phyloP scores from a whole-genome alignment of 768 basidiomycete species.

The Termitomyces sp. region DNA sequence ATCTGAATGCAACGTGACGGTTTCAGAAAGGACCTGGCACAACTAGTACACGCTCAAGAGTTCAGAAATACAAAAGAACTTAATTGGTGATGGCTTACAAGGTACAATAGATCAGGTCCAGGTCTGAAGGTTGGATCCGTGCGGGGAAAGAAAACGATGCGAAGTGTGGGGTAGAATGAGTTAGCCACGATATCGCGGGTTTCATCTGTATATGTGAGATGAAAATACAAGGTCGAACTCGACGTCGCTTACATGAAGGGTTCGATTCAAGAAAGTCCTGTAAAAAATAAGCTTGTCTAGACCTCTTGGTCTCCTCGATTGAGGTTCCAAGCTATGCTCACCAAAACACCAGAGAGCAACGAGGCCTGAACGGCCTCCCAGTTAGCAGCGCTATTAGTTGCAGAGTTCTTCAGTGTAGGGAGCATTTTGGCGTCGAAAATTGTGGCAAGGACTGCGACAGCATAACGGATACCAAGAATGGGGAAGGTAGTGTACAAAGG shows the following conservation, averaged over 20 bases:
- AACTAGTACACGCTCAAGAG: slow-evolving; percentile 30
- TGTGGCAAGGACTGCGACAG: slow-evolving; percentile 31
- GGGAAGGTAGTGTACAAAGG: slow-evolving; percentile 39
- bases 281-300: background rate
- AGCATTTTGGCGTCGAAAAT: slow-evolving; percentile 34
- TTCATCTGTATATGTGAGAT: slow-evolving; percentile 29
- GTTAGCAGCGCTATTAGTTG: slow-evolving; percentile 11
- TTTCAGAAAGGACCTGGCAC: slow-evolving; percentile 48
- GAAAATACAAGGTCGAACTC: slow-evolving; percentile 9
- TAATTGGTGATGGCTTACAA: slow-evolving; percentile 11
- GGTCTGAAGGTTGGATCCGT: background rate
- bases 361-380: slow-evolving; percentile 45
- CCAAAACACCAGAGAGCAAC: slow-evolving; percentile 50
- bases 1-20: slow-evolving; percentile 29
- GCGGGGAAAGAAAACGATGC: slow-evolving; percentile 15
- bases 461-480: slow-evolving; percentile 32
- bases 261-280: slow-evolving; percentile 27
- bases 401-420: slow-evolving; percentile 15
- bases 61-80: background rate
- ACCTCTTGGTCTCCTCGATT: background rate
- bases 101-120: slow-evolving; percentile 18
- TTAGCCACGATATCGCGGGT: slow-evolving; percentile 22
- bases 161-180: slow-evolving; percentile 18
- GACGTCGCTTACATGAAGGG: slow-evolving; percentile 17
- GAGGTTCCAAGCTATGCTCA: slow-evolving; percentile 14